Percentiles rank a stretch among this genome's conserved stretches.
Conservation (phyloP, 768 basidiomycete genomes). For the Suillus variegatus region DNA sequence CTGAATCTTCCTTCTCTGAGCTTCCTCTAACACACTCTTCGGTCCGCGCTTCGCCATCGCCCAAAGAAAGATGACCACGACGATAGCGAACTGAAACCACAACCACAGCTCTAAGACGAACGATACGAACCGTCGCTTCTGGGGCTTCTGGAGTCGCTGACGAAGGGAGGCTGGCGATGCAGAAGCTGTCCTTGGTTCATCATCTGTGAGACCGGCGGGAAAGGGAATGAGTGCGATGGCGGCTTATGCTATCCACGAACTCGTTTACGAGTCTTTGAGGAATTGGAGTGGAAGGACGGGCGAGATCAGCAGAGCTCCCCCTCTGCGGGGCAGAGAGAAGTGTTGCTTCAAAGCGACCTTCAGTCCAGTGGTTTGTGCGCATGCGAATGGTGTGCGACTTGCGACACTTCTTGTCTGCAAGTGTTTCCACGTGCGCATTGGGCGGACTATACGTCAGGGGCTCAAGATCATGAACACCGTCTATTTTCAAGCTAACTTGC, state of each 20-base stretch:
- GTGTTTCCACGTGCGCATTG: slow-evolving; percentile 17
- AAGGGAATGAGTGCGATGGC: slow-evolving; percentile 20
- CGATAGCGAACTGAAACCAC: slow-evolving; percentile 78
- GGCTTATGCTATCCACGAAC: slow-evolving; percentile 44
- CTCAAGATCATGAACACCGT: slow-evolving; percentile 6
- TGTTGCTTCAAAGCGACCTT: slow-evolving; percentile 50
- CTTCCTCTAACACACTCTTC: slow-evolving; percentile 60
- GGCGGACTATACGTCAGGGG: slow-evolving; percentile 27
- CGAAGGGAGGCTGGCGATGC: slow-evolving; percentile 1
- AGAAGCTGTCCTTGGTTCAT: slow-evolving; percentile 8
- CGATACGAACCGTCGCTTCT: slow-evolving; percentile 36
- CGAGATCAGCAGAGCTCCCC: slow-evolving; percentile 17
- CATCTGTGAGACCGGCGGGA: slow-evolving; percentile 5
- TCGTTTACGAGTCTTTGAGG: slow-evolving; percentile 43
- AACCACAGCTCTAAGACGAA: slow-evolving; percentile 78
- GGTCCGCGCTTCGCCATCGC: slow-evolving; percentile 80
- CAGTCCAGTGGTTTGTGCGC: slow-evolving; percentile 61
- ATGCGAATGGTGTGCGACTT: slow-evolving; percentile 55
- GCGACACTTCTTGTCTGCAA: slow-evolving; percentile 31
- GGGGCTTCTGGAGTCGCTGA: slow-evolving; percentile 20
- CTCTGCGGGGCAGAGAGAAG: slow-evolving; percentile 23
- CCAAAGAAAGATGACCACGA: slow-evolving; percentile 77
- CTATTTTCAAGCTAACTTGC: slow-evolving; percentile 10
- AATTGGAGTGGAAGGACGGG: slow-evolving; percentile 34
- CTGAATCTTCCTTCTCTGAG: slow-evolving; percentile 31